Evolutionary conservation across 129 eudicot genomes (phyloP).

Genomic region (Flaveria linearis): DNA sequence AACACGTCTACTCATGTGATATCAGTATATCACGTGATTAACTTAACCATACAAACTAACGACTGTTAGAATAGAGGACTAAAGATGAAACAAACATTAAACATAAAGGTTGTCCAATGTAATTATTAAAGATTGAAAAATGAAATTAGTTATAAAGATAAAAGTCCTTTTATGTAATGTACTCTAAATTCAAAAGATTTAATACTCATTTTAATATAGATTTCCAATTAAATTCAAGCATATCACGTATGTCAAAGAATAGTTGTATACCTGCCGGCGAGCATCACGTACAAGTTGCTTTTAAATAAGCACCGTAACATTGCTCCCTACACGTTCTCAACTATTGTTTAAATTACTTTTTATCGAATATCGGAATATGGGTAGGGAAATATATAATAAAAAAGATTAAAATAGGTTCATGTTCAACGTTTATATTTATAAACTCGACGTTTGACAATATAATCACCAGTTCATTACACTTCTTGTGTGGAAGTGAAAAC

Average conservation of each 20-base stretch:
- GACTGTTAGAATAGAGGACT: too few relatives aligned
- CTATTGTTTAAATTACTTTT: not conserved
- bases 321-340: not conserved
- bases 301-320: constrained; percentile 10
- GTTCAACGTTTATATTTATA: not conserved
- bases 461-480: not conserved
- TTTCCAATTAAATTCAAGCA: not conserved
- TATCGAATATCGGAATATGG: not conserved
- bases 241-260: constrained; percentile 9
- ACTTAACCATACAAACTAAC: too few relatives aligned
- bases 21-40: too few relatives aligned
- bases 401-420: not conserved
- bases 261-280: not conserved
- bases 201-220: not conserved
- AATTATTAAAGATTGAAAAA: too few relatives aligned
- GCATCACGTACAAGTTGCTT: constrained; percentile 14
- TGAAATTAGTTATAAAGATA: too few relatives aligned
- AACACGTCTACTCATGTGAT: too few relatives aligned
- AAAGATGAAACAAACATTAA: too few relatives aligned
- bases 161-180: too few relatives aligned
- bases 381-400: not conserved
- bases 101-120: too few relatives aligned
- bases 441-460: not conserved
- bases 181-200: not conserved
- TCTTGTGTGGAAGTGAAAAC: too few relatives aligned